Evolutionary conservation across 257 asterid species (phyloP), one percentile per base, ranked within the genome.

Genomic region (Plectranthus barbatus): DNA sequence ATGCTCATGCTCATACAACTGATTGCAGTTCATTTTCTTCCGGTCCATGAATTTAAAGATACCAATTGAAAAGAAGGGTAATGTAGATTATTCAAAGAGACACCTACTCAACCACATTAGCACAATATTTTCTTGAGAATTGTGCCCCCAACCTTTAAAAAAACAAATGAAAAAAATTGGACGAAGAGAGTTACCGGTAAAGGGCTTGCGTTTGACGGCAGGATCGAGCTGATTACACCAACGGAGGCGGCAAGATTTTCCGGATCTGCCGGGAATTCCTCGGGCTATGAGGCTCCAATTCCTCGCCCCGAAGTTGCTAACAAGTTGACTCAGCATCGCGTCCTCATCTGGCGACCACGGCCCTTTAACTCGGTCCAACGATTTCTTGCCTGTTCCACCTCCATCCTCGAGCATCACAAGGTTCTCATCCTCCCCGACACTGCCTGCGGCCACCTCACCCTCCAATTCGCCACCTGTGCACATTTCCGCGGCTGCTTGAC

Each of bases 311-410:
- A 84, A 74, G 17, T 77, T 79, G 41, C 76, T 65, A 21, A 90
- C 95, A 1, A 87, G 87, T 18, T 75, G 73, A 67, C 84, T 81
- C 41, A 87, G 84, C 68, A 82, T 63, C 59, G 79, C 71, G 69
- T 89, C 96, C 76, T 89, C 95, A 13, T 86, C 91, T 6, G 77
- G 90, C 33, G 95, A 89, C 96, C 96, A 89, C 49, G 96, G 95
- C 10, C 96, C 96, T 78, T 82, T 86, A 46, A 86, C 92, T 64
- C 81, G 80, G 73, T 82, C 91, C 18, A 64, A 67, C 12, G 76
- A 70, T 65, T 71, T 77, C 65, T 65, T 77, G 37, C 72, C 54
- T 51, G 17, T 69, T 17, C 58, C 63, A 41, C 80, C 73, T 46
- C 79, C 68, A 42, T 56, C 61, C 3, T 60, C 63, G 36, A 33